phyloP scores from a whole-genome alignment of 2,329 filamentous ascomycete species.

The Aspergillus novoparasiticus region DNA sequence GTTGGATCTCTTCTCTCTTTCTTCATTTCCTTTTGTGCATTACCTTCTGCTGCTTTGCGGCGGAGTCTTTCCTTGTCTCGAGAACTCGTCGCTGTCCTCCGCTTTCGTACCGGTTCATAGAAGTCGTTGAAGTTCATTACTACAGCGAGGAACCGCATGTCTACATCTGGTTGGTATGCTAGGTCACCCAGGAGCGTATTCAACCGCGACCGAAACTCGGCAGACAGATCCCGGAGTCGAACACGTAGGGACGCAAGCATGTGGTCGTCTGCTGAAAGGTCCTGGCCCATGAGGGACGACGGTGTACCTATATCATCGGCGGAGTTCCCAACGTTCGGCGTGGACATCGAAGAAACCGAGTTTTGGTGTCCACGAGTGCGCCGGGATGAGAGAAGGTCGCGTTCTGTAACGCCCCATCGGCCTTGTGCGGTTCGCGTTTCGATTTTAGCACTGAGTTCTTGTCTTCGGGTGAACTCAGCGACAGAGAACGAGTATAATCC shows the following conservation, averaged over 20 bases:
- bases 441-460: constrained; percentile 76
- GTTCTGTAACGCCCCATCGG: constrained; percentile 65
- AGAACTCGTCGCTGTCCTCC: constrained; percentile 37
- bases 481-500: constrained; percentile 93
- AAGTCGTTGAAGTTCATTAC: constrained; percentile 99
- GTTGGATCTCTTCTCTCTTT: constrained; percentile 28
- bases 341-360: constrained; percentile 31
- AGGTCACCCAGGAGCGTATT: constrained; percentile 85
- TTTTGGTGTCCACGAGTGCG: constrained; percentile 28
- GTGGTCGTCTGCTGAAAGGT: constrained; percentile 53
- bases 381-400: constrained; percentile 45
- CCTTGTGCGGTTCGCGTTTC: constrained; percentile 67
- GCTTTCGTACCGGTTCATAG: constrained; percentile 75
- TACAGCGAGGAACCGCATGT: constrained; percentile 93
- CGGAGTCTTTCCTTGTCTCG: constrained; percentile 35
- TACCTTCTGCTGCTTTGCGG: constrained; percentile 28
- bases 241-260: constrained; percentile 76
- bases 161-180: constrained; percentile 88
- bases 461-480: constrained; percentile 88
- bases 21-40: constrained; percentile 25
- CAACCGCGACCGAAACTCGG: constrained; percentile 75
- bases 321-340: constrained; percentile 26
- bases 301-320: constrained; percentile 40
- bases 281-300: constrained; percentile 38
- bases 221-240: constrained; percentile 70